Evolutionary conservation across 179 eudicot genomes (phyloP).

Genomic region (Beta corolliflora): DNA sequence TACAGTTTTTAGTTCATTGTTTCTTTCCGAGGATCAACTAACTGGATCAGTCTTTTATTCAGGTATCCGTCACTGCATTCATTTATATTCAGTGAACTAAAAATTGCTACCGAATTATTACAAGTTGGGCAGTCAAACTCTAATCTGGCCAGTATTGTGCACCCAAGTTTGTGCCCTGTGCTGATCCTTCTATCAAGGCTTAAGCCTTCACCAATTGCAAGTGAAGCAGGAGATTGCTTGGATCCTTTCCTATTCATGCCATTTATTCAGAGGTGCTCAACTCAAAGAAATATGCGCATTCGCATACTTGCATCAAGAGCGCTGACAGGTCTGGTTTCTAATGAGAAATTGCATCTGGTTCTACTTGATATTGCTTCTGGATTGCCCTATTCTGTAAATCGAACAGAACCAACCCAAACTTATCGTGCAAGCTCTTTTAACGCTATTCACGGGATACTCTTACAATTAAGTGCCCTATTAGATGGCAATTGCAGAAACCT

Average conservation of each 20-base stretch:
- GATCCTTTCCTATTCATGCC: constrained; percentile 95
- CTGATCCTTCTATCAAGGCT: constrained; percentile 88
- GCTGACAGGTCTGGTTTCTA: constrained; percentile 78
- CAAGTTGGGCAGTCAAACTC: constrained; percentile 47
- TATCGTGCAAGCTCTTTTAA: constrained; percentile 35
- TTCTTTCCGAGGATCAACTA: constrained; percentile 16
- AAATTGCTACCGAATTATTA: constrained; percentile 75
- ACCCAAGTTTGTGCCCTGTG: constrained; percentile 95
- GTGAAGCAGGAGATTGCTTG: constrained; percentile 78
- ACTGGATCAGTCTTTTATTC: constrained; percentile 18
- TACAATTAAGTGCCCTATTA: constrained; percentile 76
- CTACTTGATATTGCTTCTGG: constrained; percentile 68
- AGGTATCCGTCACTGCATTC: constrained; percentile 94
- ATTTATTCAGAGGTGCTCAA: constrained; percentile 75
- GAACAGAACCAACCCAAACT: constrained; percentile 18
- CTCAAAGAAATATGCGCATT: constrained; percentile 79
- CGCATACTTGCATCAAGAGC: constrained; percentile 96
- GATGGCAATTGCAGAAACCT: constrained; percentile 78
- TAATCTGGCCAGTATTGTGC: constrained; percentile 67
- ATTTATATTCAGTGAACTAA: constrained; percentile 67
- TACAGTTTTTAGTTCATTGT: background rate
- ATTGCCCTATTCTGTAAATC: constrained; percentile 47
- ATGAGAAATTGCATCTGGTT: constrained; percentile 74
- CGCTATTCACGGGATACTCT: constrained; percentile 80
- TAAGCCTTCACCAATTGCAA: constrained; percentile 85